phyloP scores from a whole-genome alignment of 164 flowering plant genomes.

The Pachysandra terminalis region DNA sequence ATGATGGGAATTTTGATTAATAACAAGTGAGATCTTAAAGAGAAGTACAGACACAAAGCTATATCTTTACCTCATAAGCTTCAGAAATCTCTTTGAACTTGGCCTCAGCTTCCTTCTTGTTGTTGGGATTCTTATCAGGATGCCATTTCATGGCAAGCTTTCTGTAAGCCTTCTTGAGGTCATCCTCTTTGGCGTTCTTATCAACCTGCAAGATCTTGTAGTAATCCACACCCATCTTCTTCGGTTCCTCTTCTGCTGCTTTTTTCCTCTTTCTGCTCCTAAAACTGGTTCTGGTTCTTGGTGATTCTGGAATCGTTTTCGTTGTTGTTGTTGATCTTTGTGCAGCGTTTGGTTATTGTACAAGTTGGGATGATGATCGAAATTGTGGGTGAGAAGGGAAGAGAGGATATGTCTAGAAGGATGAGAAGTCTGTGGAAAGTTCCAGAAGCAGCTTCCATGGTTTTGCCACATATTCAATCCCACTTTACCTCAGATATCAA shows the following conservation, averaged over 20 bases:
- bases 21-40: too few species aligned
- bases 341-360: background rate
- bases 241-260: constrained; percentile 8
- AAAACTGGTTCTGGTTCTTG: background rate
- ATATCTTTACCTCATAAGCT: constrained; percentile 63
- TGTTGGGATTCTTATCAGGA: constrained; percentile 66
- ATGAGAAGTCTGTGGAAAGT: constrained; percentile 20
- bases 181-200: constrained; percentile 56
- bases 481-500: too few species aligned
- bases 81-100: constrained; percentile 74
- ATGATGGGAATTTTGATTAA: too few species aligned
- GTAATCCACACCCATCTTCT: constrained; percentile 63
- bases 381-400: background rate
- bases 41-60: too few species aligned
- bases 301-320: background rate
- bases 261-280: background rate
- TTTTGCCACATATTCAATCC: too few species aligned
- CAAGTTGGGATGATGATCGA: background rate
- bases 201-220: constrained; percentile 58
- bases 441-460: constrained; percentile 19
- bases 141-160: constrained; percentile 82
- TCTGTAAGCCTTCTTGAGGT: constrained; percentile 66
- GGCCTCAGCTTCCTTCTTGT: constrained; percentile 66
- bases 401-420: constrained; percentile 1
- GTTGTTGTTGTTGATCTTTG: background rate